Evolutionary conservation across 169 alveolate genomes (phyloP), one percentile per base, ranked within the genome.

Genomic region (Miamiensis avidus): DNA sequence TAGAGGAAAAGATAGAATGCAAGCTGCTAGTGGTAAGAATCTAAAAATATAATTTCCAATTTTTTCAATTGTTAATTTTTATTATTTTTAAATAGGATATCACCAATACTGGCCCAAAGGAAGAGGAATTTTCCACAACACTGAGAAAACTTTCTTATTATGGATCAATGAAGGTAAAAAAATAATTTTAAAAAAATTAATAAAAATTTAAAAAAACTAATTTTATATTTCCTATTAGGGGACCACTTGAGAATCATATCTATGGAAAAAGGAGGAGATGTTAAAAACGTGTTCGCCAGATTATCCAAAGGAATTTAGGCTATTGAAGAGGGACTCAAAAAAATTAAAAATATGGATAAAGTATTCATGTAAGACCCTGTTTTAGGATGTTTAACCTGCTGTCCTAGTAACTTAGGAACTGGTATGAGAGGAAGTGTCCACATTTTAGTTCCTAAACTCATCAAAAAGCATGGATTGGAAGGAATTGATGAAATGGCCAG

Each of bases 131-230:
- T 93, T 89, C 89, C 73, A 74, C 65, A 90, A 88, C 85, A 90
- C 88, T 25, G 78, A 82, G 31, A 91, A 89, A 77, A 75, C 91
- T 29, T 91, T 93, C 88, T 30, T 92, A 0, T 90, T 91, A 29
- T 91, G 95, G 95, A 92, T 93, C 26, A 90, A 91, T 84, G 95
- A 93, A 86, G 94, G n/a, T n/a, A n/a, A n/a, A n/a, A n/a, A n/a
- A n/a, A n/a, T n/a, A n/a, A n/a, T n/a, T n/a, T n/a, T n/a, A n/a
- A n/a, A n/a, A n/a, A n/a, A n/a, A n/a, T n/a, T n/a, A n/a, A n/a
- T n/a, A n/a, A n/a, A n/a, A n/a, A n/a, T n/a, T n/a, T n/a, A n/a
- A n/a, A n/a, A n/a, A n/a, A n/a, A n/a, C n/a, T n/a, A n/a, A n/a
- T n/a, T n/a, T n/a, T n/a, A n/a, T n/a, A n/a, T n/a, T n/a, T n/a